phyloP scores from a whole-genome alignment of 1,139 yeast species.

The Zygoascus hellenicus region DNA sequence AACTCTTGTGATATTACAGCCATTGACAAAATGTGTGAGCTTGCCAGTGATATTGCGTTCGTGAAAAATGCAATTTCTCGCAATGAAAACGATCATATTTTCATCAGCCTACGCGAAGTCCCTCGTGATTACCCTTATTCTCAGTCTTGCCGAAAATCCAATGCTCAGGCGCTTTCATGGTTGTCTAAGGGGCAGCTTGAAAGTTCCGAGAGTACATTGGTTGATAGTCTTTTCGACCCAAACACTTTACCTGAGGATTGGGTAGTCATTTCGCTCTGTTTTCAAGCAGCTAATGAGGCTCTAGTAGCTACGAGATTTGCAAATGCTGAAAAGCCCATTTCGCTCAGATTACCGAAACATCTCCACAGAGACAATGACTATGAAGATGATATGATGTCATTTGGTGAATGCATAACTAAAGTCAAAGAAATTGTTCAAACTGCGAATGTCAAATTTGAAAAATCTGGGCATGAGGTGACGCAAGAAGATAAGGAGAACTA shows the following conservation, averaged over 20 bases:
- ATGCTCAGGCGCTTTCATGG: neutral
- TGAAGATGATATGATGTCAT: conserved; percentile 3
- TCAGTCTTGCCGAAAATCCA: neutral
- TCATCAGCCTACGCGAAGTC: neutral
- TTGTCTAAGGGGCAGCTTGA: neutral
- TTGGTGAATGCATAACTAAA: neutral
- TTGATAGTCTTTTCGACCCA: neutral
- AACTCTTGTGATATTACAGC: neutral
- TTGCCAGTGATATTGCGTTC: conserved; percentile 2
- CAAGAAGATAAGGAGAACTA: conserved; percentile 5
- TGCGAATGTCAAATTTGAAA: conserved; percentile 3
- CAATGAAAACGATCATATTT: neutral
- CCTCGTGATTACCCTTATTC: conserved; percentile 8
- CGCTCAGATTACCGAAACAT: conserved; percentile 4
- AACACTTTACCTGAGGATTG: conserved; percentile 2
- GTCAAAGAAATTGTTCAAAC: conserved; percentile 1
- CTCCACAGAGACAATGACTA: conserved; percentile 6
- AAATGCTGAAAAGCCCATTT: neutral
- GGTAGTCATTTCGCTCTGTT: conserved; percentile 7
- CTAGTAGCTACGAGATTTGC: conserved; percentile 4
- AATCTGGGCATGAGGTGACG: conserved; percentile 4
- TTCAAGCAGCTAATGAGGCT: neutral
- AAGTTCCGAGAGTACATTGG: neutral
- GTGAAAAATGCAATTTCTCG: neutral
- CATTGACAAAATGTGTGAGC: neutral